Conservation (phyloP, 208 protist species). For the Leptomonas pyrrhocoris region DNA sequence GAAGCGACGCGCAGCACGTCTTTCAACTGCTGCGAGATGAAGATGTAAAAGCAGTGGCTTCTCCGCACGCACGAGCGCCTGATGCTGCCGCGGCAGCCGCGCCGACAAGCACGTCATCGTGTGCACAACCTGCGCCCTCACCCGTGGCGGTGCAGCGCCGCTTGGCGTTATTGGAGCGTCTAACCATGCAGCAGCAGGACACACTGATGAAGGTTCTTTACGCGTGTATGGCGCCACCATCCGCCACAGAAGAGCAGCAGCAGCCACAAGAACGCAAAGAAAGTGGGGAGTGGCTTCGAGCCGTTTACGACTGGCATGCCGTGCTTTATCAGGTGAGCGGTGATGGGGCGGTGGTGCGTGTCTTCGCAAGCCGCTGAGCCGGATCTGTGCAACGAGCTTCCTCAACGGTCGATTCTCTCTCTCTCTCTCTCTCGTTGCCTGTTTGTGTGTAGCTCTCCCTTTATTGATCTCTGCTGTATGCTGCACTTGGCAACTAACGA, state of each 20-base stretch:
- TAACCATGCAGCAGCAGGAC: slow-evolving; percentile 19
- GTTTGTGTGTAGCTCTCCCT: background rate
- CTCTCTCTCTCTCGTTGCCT: slow-evolving; percentile 8
- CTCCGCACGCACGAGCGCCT: too few species aligned
- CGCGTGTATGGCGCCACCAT: slow-evolving; percentile 13
- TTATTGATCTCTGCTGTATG: slow-evolving; percentile 15
- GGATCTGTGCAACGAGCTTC: background rate
- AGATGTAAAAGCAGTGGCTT: background rate
- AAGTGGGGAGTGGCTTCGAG: background rate
- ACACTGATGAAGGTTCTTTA: slow-evolving; percentile 26
- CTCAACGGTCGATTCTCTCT: background rate
- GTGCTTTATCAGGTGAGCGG: slow-evolving; percentile 18
- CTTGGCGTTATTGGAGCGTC: background rate
- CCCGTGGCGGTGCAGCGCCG: background rate
- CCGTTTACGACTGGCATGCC: slow-evolving; percentile 16
- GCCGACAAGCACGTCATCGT: too few species aligned
- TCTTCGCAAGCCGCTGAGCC: slow-evolving; percentile 1
- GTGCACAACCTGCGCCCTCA: background rate
- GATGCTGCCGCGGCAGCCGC: too few species aligned
- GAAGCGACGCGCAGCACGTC: background rate
- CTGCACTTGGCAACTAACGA: too few species aligned
- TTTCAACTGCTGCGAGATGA: background rate
- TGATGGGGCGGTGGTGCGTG: slow-evolving; percentile 25
- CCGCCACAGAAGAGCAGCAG: background rate
- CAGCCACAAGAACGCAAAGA: too few species aligned